Evolutionary conservation across 352 stramenopile genomes (phyloP), one percentile per base, ranked within the genome.

Genomic region (Lagenidium giganteum): DNA sequence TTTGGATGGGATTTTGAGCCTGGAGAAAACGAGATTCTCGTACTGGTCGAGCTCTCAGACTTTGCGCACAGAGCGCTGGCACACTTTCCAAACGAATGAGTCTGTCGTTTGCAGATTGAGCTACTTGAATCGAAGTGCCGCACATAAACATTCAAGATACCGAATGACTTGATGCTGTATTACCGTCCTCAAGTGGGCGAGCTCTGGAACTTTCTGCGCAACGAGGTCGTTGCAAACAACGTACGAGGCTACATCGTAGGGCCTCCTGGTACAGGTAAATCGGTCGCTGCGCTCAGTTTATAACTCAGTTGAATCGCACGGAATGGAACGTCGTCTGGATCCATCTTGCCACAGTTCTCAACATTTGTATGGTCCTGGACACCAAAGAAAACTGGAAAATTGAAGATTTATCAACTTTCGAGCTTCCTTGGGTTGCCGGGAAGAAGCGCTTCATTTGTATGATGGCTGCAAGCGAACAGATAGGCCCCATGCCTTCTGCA

Each of bases 251-350:
- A 28, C 21, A 47, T 62, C 38, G 53, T 54, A 29, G 53, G 53
- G 9, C 47, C 47, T 12, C 37, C 41, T 37, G 47, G 54, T 14
- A 63, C 26, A 20, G 47, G 54, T 8, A 63, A 63, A 54, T 54
- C 42, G 22, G 35, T 27, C 14, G 25, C 24, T 6, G 54, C 31
- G 38, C 35, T 57, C 13, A 30, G 42, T 28, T 51, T 48, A 32
- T 21, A 23, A 48, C 42, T 32, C 45, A 34, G 17, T 47, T 63
- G 36, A 32, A 58, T 58, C 54, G 2, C 5, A 6, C 46, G 20
- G 25, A 63, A 38, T 63, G 47, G 54, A 42, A 58, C 24, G 38
- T 57, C 25, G 42, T 54, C 20, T 63, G 54, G 54, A 42, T 63
- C 33, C 47, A 54, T 43, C 42, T 60, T n/a, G 20, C 14, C 0